Base-by-base conservation (phyloP, 202 grass and related monocot genomes). In the Eragrostis tef region DNA sequence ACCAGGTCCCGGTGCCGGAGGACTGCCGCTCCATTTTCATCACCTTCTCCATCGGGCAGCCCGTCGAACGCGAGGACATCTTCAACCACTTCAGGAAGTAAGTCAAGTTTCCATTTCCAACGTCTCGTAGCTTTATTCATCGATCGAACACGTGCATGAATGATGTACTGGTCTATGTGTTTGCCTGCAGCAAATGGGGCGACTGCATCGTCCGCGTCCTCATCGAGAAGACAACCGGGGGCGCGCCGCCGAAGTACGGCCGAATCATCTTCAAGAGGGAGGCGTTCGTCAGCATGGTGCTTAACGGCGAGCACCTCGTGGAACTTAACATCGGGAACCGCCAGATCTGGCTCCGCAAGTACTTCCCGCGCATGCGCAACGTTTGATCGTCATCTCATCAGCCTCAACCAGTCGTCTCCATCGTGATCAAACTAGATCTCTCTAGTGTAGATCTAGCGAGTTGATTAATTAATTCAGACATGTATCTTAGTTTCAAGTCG, bases 191-290 rank as follows among this genome's bases (percentile, higher is more conserved):
- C 64, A 87, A 64, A 42, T 95, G 87, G 90, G 85, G 90, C 0
- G 79, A 90, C 27, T 95, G 93, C 42, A 80, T 96, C n/a, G 88
- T 88, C 4, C 85, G 71, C 1, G 93, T 92, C n/a, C 72, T 95
- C 5, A 86, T 92, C 73, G 90, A 92, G 86, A 87, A 86, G 74
- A 85, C 86, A 0, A 11, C 24, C 0, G 51, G 51, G 0, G 61
- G 85, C 1, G 24, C 1, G 8, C 21, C 24, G 1, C 79, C 83
- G 0, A 88, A 85, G 77, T 92, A 92, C 17, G 87, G 93, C 2
- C 81, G 88, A 17, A 80, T 93, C 51, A 89, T 96, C 68, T 90
- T 96, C 63, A 87, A 31, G 48, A 93, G 72, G 0, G 58, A 88
- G 6, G 81, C 86, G 0, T 89, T 81, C 15, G 77, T 97, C 16